Percentiles rank a stretch among this genome's conserved stretches.
These are phyloP conservation scores for Ceratocystis ficicola DNA, from an alignment of 2,329 filamentous ascomycete genomes.

Conservation along the genomic window DNA sequence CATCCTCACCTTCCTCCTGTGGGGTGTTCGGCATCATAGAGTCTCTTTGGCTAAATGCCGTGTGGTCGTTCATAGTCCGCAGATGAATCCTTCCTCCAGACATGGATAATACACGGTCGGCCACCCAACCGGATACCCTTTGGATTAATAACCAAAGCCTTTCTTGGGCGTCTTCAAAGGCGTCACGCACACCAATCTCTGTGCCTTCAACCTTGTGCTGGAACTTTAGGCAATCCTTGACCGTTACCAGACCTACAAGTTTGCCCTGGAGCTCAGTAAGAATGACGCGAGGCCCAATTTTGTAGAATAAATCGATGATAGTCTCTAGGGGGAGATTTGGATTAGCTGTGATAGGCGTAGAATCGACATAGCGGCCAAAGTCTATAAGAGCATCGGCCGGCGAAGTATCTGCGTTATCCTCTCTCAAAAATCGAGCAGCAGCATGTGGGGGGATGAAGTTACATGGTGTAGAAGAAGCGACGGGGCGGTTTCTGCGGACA, in stretches of 20 bases:
- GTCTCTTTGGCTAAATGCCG: not conserved
- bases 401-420: not conserved
- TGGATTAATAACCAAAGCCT: conserved; percentile 50
- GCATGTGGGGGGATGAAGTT: conserved; percentile 42
- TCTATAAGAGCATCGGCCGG: conserved; percentile 53
- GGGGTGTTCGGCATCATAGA: not conserved
- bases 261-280: conserved; percentile 81
- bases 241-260: conserved; percentile 75
- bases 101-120: conserved; percentile 39
- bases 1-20: conserved; percentile 32
- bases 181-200: conserved; percentile 45
- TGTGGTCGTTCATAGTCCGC: conserved; percentile 32
- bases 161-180: conserved; percentile 47
- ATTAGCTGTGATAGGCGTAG: conserved; percentile 80
- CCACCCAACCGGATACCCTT: conserved; percentile 45
- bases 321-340: conserved; percentile 86
- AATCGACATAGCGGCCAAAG: conserved; percentile 77
- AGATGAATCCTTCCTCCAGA: conserved; percentile 48
- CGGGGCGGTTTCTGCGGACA: conserved; percentile 54
- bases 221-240: conserved; percentile 94
- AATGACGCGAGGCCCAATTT: conserved; percentile 88
- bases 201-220: conserved; percentile 94
- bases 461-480: conserved; percentile 60
- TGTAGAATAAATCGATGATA: conserved; percentile 97
- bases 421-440: not conserved